A percentile compares a stretch with the other conserved stretches of the same genome.
These are phyloP conservation scores for Agapanthus africanus DNA, from an alignment of 106 monocot genomes.

Conservation along the genomic window DNA sequence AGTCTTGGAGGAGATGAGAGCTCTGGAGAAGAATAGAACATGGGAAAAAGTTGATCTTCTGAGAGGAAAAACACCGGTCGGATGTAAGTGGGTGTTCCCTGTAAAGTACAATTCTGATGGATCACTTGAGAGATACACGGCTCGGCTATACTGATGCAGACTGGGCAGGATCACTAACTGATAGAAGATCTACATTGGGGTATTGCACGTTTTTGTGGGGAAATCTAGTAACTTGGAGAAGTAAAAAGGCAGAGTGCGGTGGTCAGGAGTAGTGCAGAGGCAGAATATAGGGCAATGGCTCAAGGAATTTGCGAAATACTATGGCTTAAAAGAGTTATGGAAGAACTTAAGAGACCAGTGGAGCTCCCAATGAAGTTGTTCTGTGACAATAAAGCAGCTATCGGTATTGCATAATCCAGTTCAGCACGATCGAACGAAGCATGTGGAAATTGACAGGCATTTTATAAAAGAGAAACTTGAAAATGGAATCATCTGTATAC, in stretches of 20 bases:
- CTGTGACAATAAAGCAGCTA: background rate
- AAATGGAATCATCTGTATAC: background rate
- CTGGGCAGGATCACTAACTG: background rate
- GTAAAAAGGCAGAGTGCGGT: background rate
- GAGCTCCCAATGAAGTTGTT: background rate
- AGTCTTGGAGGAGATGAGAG: background rate
- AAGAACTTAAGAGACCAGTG: background rate
- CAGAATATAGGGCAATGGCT: background rate
- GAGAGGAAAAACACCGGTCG: background rate
- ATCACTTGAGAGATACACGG: background rate
- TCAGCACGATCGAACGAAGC: constrained; percentile 8
- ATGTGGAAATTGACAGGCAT: constrained; percentile 1
- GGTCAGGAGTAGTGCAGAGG: background rate
- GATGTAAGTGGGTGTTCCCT: background rate
- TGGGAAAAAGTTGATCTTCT: background rate
- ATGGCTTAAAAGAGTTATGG: background rate
- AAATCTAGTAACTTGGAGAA: constrained; percentile 2
- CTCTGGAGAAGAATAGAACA: background rate
- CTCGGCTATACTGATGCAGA: background rate
- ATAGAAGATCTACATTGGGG: background rate
- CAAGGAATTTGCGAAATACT: background rate
- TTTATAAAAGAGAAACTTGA: background rate
- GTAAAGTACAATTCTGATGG: constrained; percentile 3
- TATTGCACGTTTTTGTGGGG: background rate
- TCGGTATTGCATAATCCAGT: constrained; percentile 1